Evolutionary conservation across 2,329 filamentous ascomycete species (phyloP).

Genomic region (Plenodomus tracheiphilus): DNA sequence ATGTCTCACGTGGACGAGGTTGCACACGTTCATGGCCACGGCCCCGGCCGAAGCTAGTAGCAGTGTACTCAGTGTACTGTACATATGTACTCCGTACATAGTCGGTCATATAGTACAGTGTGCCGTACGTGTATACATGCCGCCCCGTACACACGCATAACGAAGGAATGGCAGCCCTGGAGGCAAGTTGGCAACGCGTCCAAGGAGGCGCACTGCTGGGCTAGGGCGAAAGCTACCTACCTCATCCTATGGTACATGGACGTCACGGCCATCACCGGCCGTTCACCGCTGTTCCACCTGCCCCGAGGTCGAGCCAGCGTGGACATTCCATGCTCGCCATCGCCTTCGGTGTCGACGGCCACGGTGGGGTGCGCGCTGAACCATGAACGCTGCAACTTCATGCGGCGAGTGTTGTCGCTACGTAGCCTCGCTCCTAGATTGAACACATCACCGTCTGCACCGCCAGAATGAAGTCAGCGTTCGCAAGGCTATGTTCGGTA

Average conservation of each 20-base stretch:
- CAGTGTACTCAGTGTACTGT: too few relatives aligned
- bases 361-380: constrained; percentile 19
- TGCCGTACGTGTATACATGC: too few relatives aligned
- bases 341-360: too few relatives aligned
- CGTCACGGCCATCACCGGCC: constrained; percentile 35
- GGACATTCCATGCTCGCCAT: constrained; percentile 13
- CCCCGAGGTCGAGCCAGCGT: constrained; percentile 17
- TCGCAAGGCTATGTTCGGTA: constrained; percentile 42
- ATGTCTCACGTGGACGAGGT: constrained; percentile 35
- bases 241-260: too few relatives aligned
- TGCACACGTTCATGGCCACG: constrained; percentile 22
- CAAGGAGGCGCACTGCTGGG: constrained; percentile 15
- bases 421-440: constrained; percentile 27
- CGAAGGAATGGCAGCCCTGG: constrained; percentile 7
- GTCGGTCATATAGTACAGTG: too few relatives aligned
- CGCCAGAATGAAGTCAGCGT: constrained; percentile 43
- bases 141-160: constrained; percentile 24
- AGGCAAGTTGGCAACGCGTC: constrained; percentile 15
- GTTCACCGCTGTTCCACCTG: constrained; percentile 41
- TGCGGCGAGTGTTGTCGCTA: constrained; percentile 13
- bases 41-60: constrained; percentile 38
- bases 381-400: constrained; percentile 17
- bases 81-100: too few relatives aligned
- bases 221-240: constrained; percentile 18
- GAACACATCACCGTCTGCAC: constrained; percentile 43